These are phyloP conservation scores for Lasiosphaeria miniovina DNA, from an alignment of 495 filamentous ascomycete species.

Conservation along the genomic window DNA sequence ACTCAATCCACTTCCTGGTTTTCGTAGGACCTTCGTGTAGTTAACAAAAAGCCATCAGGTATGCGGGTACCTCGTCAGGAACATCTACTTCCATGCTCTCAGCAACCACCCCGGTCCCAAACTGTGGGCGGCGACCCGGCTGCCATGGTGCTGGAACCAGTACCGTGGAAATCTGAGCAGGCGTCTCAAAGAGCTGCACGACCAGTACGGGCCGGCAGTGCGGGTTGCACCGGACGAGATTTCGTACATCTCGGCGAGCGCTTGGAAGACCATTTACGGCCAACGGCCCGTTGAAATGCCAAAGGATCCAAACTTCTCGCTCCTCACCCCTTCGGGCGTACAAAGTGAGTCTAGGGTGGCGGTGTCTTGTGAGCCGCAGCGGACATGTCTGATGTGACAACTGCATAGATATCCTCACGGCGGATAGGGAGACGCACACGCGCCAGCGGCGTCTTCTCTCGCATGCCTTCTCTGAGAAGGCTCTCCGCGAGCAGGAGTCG, in stretches of 20 bases:
- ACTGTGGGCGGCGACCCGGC: constrained; percentile 1
- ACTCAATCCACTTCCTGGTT: not conserved
- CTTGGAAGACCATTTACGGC: constrained; percentile 28
- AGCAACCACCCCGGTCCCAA: constrained; percentile 47
- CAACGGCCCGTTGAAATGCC: not conserved
- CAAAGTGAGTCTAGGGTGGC: not conserved
- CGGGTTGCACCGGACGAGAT: constrained; percentile 25
- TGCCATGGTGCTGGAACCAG: constrained; percentile 20
- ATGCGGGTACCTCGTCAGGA: constrained; percentile 27
- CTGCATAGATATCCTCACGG: not conserved
- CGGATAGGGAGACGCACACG: not conserved
- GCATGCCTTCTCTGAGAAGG: not conserved
- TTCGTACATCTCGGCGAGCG: constrained; percentile 18
- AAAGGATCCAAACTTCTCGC: not conserved
- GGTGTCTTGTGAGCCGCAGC: too few relatives aligned
- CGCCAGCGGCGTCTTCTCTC: not conserved
- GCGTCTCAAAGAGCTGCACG: constrained; percentile 14
- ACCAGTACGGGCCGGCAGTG: constrained; percentile 22
- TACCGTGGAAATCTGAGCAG: constrained; percentile 7
- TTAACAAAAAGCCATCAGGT: not conserved
- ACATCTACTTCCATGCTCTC: constrained; percentile 49
- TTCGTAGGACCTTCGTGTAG: not conserved
- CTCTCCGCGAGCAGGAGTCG: not conserved
- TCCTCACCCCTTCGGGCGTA: not conserved
- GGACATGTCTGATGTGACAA: not conserved